These are phyloP conservation scores for Ilex aquifolium DNA, from an alignment of 257 asterid species.

Conservation along the genomic window DNA sequence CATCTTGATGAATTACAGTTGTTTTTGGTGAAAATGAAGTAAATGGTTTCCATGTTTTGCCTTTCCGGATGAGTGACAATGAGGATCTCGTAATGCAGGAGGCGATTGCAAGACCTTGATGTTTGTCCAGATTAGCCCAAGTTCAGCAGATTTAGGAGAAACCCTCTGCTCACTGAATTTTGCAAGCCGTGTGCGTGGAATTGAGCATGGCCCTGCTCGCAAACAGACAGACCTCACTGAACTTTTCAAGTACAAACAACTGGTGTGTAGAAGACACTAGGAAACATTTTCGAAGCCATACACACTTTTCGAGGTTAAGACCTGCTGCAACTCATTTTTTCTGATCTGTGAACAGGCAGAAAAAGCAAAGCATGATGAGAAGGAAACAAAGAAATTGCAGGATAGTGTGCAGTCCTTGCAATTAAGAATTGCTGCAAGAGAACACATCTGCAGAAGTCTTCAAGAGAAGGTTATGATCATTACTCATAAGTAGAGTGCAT, in stretches of 20 bases:
- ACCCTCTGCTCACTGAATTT: slow-evolving; percentile 84
- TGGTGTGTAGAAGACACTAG: slow-evolving; percentile 40
- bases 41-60: not conserved
- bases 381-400: slow-evolving; percentile 82
- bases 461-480: slow-evolving; percentile 65
- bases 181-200: slow-evolving; percentile 90
- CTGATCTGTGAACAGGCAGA: slow-evolving; percentile 57
- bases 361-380: slow-evolving; percentile 81
- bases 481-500: too few relatives aligned
- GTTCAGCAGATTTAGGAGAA: slow-evolving; percentile 66
- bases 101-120: slow-evolving; percentile 91
- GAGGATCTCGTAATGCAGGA: slow-evolving; percentile 48
- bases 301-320: slow-evolving; percentile 11
- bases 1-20: too few relatives aligned
- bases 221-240: slow-evolving; percentile 66
- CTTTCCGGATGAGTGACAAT: slow-evolving; percentile 1
- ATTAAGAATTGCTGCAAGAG: slow-evolving; percentile 69
- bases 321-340: not conserved
- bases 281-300: not conserved
- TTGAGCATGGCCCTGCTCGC: slow-evolving; percentile 91
- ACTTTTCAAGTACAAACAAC: slow-evolving; percentile 69
- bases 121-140: slow-evolving; percentile 87
- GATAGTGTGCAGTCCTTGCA: slow-evolving; percentile 74
- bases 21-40: too few relatives aligned
- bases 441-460: slow-evolving; percentile 66